phyloP scores from a whole-genome alignment of 345 rosid species.

The Salix koriyanagi region DNA sequence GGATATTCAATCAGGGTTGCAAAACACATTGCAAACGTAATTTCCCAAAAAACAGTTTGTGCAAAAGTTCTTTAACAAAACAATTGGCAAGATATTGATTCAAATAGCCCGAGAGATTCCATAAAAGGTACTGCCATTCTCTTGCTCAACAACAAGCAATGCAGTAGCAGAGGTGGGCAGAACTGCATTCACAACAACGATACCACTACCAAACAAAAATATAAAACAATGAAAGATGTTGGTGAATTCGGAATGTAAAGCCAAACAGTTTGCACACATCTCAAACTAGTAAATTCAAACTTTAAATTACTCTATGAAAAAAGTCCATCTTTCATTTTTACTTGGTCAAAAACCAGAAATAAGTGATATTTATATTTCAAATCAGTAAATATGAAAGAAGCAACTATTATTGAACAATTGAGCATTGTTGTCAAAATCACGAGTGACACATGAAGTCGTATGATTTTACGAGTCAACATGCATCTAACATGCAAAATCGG shows the following conservation, averaged over 20 bases:
- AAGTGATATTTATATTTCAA: neutral
- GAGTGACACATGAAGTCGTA: no score
- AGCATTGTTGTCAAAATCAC: no score
- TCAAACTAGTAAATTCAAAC: conserved; percentile 1
- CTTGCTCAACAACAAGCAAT: neutral
- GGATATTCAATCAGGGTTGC: neutral
- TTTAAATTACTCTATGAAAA: neutral
- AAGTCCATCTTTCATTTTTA: neutral
- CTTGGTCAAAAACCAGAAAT: neutral
- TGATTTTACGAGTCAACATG: no score
- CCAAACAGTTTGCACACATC: neutral
- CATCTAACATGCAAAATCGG: no score
- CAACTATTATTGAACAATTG: neutral
- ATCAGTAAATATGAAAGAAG: neutral
- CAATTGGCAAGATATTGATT: neutral
- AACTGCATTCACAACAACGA: no score
- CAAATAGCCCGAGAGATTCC: neutral
- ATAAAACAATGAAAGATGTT: neutral
- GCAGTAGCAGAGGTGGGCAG: neutral
- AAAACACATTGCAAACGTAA: neutral
- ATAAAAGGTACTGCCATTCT: neutral
- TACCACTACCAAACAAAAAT: neutral
- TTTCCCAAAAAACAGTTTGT: neutral
- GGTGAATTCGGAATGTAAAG: neutral
- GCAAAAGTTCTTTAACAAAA: neutral